Conservation (phyloP, 2,329 filamentous ascomycete genomes). For the Metarhizium rileyi region DNA sequence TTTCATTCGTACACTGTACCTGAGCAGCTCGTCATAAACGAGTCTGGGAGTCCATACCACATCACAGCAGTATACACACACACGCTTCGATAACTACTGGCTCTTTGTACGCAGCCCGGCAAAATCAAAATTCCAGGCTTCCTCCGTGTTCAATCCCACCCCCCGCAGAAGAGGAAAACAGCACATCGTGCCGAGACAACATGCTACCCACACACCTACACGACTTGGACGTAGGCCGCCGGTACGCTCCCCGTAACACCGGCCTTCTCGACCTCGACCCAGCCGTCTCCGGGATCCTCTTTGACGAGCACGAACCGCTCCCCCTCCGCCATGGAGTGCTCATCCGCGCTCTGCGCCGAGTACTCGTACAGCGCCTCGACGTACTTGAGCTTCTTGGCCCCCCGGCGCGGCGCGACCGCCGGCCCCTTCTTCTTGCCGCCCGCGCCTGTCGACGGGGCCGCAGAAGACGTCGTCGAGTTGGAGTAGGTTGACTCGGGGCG, state of each 20-base stretch:
- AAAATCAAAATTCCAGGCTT: no score
- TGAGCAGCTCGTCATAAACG: no score
- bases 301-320: slow-evolving; percentile 86
- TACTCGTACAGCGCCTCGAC: slow-evolving; percentile 93
- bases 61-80: no score
- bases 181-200: no score
- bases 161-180: no score
- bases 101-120: no score
- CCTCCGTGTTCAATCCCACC: no score
- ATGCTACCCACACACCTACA: slow-evolving; percentile 34
- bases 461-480: slow-evolving; percentile 44
- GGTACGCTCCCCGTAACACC: slow-evolving; percentile 82
- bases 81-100: no score
- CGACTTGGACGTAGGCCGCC: slow-evolving; percentile 80
- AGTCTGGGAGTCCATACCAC: no score
- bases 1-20: no score
- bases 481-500: slow-evolving; percentile 71
- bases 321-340: slow-evolving; percentile 85
- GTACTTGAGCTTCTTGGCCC: slow-evolving; percentile 88
- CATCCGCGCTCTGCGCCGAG: slow-evolving; percentile 69
- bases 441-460: slow-evolving; percentile 19
- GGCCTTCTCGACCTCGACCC: slow-evolving; percentile 92
- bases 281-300: slow-evolving; percentile 84
- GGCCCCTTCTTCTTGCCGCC: slow-evolving; percentile 75
- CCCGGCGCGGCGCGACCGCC: slow-evolving; percentile 79